Evolutionary conservation across 306 rosid species (phyloP), one percentile per base, ranked within the genome.

Genomic region (Citrullus amarus): DNA sequence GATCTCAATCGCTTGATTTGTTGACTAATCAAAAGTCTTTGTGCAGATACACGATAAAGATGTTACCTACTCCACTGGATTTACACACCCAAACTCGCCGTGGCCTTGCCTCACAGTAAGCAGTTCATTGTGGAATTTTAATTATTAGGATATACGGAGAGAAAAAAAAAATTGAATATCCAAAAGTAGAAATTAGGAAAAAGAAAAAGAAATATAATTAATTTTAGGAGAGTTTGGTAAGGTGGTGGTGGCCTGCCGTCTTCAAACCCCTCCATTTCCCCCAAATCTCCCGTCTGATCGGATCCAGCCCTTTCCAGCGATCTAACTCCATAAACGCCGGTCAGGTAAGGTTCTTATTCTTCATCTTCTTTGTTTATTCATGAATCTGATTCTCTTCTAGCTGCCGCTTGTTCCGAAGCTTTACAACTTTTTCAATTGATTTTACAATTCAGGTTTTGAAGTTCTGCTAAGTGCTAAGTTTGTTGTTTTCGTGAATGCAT

Each of bases 241-340:
- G 77, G 43, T 72, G 76, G 76, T 69, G 61, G 77, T 72, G 60
- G 9, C 48, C 10, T 74, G 63, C 61, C 48, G 58, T 51, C 46
- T 53, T 74, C 28, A 51, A 50, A 51, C 46, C 78, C 48, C 48
- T 74, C 22, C 28, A 34, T 74, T 74, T 54, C 58, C 41, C 41
- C 77, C 43, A 46, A 53, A 18, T 53, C 48, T 38, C 48, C 28
- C 15, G 61, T 20, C 78, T 17, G 18, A 74, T 74, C 48, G 62
- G 78, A 74, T 74, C 78, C 62, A 28, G 13, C 6, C 2, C 57
- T 74, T 18, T 66, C 36, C 62, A 53, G 46, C 53, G 58, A 53
- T 36, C 78, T 18, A 17, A 74, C 62, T 74, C 48, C 61, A 73
- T 51, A 25, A 30, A 73, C 77, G n/a, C 43, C 63, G 30, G 22